phyloP scores from a whole-genome alignment of 805 yeast genomes.

The Komagataella ulmi region DNA sequence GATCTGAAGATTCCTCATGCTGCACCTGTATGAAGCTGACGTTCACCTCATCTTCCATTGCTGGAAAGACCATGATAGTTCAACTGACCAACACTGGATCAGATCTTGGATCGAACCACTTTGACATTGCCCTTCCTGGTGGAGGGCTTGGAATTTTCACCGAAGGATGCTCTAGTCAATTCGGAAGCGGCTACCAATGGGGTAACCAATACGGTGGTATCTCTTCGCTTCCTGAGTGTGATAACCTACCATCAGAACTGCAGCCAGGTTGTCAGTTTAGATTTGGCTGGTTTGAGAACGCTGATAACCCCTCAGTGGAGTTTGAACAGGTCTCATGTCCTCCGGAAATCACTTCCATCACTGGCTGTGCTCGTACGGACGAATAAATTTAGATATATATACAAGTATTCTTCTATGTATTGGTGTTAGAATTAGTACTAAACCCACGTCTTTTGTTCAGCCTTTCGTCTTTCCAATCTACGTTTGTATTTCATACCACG shows the following conservation, averaged over 20 bases:
- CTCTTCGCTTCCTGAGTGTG: not conserved
- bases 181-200: not conserved
- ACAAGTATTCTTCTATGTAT: not conserved
- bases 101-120: not conserved
- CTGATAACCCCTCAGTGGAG: not conserved
- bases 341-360: not conserved
- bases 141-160: not conserved
- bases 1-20: not conserved
- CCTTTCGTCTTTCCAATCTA: constrained; percentile 28
- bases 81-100: not conserved
- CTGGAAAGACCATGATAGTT: not conserved
- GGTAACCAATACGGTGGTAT: not conserved
- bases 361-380: not conserved
- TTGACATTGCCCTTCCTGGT: not conserved
- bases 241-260: not conserved
- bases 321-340: not conserved
- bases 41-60: not conserved
- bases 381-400: not conserved
- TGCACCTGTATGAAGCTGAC: not conserved
- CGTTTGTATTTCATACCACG: constrained; percentile 40
- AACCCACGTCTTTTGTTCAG: constrained; percentile 23
- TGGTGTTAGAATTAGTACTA: constrained; percentile 5
- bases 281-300: not conserved
- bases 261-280: not conserved
- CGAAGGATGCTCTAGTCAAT: not conserved